phyloP scores from a whole-genome alignment of 2,329 filamentous ascomycete species.

The Dactylellina haptotyla region DNA sequence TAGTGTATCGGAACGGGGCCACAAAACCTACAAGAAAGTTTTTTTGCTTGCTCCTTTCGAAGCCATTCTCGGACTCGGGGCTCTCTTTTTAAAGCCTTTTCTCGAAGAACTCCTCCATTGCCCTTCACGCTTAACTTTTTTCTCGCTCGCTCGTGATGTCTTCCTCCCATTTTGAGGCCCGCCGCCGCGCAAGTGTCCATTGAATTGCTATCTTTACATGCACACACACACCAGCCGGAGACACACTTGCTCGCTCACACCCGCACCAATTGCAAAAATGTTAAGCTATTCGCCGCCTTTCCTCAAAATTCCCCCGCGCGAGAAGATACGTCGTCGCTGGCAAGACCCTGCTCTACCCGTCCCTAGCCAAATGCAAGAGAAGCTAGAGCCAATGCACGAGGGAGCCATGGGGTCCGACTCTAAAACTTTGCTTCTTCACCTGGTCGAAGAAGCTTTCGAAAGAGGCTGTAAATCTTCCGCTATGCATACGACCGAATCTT shows the following conservation, averaged over 20 bases:
- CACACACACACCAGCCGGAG: constrained; percentile 29
- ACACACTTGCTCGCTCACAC: no score
- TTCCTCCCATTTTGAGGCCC: constrained; percentile 31
- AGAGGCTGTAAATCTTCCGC: constrained; percentile 31
- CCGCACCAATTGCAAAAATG: constrained; percentile 28
- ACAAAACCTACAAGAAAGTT: background rate
- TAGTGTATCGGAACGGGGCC: constrained; percentile 25
- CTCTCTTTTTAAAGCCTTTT: constrained; percentile 39
- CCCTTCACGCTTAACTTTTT: constrained; percentile 35
- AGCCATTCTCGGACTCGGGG: constrained; percentile 26
- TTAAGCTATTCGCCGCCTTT: constrained; percentile 27
- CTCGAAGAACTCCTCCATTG: constrained; percentile 54
- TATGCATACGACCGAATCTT: constrained; percentile 32
- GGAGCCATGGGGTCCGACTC: constrained; percentile 27
- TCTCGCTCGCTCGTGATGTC: background rate
- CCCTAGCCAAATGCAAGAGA: constrained; percentile 41
- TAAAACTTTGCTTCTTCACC: constrained; percentile 19
- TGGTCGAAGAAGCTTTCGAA: constrained; percentile 33
- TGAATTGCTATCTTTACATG: constrained; percentile 32
- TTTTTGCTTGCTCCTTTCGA: no score
- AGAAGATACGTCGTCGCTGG: constrained; percentile 35
- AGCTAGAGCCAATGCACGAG: background rate
- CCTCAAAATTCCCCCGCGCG: constrained; percentile 32
- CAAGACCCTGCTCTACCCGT: constrained; percentile 45
- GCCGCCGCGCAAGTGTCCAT: constrained; percentile 26